Evolutionary conservation across 2,329 filamentous ascomycete species (phyloP), one percentile per base, ranked within the genome.

Genomic region (Trematosphaeria pertusa): DNA sequence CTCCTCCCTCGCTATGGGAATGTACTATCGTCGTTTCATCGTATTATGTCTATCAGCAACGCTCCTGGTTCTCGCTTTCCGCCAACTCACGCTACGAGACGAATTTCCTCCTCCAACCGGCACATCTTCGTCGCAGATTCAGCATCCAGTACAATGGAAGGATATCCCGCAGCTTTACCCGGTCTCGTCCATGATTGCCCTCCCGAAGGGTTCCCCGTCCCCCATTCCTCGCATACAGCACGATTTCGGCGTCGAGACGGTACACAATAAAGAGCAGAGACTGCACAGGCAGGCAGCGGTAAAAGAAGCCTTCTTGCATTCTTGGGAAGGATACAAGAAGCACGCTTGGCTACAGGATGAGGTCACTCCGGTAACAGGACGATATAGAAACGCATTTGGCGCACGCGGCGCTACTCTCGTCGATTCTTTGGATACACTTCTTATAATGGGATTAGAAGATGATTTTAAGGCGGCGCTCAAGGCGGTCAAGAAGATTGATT

Each of bases 361-460:
- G 63, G 62, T 83, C 7, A 61, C 67, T 19, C 81, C 81, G 9
- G 68, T 83, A 2, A 73, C 73, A 14, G 79, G 78, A 31, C 59
- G 61, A n/a, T 72, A 62, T 14, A 78, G 74, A 46, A 75, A 80
- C 44, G 67, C 70, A 0, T 82, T 82, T 56, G 79, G 80, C 8
- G 78, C 78, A 18, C 84, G 81, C 76, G 82, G 75, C 0, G 83
- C 82, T 2, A 85, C 83, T 0, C 64, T 86, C 38, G 78, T 87
- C 18, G 84, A 87, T 59, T 71, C 78, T 0, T 73, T 87, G 39
- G 83, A 86, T 50, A 84, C 83, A 0, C 75, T 87, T 2, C 81
- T 78, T 75, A 85, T 87, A 35, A 84, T 86, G 82, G 82, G 70
- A 5, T 65, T 86, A 32, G 68, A 75, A 22, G 71, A 78, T 1